These are phyloP conservation scores for Cornus controversa DNA, from an alignment of 148 eudicot genomes.

Conservation along the genomic window DNA sequence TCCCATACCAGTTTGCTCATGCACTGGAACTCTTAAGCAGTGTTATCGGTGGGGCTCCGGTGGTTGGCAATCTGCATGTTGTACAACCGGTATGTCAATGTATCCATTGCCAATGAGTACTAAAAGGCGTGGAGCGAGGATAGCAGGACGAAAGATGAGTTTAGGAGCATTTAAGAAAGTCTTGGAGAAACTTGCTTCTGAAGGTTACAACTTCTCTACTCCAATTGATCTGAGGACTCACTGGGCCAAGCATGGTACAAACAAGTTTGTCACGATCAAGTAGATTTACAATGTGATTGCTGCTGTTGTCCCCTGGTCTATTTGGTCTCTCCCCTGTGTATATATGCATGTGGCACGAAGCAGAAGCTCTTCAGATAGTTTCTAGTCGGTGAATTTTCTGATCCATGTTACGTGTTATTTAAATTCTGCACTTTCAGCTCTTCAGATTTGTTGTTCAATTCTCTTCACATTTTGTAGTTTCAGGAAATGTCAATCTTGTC, in stretches of 20 bases:
- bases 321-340: slow-evolving; percentile 13
- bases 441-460: neutral
- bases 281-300: slow-evolving; percentile 6
- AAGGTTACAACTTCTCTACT: slow-evolving; percentile 18
- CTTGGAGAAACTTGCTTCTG: slow-evolving; percentile 19
- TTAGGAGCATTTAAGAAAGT: slow-evolving; percentile 29
- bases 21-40: slow-evolving; percentile 28
- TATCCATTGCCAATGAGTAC: slow-evolving; percentile 31
- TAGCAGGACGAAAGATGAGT: slow-evolving; percentile 35
- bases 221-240: slow-evolving; percentile 28
- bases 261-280: slow-evolving; percentile 34
- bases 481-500: neutral
- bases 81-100: slow-evolving; percentile 23
- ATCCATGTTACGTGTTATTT: neutral
- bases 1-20: slow-evolving; percentile 28
- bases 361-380: slow-evolving; percentile 17
- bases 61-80: slow-evolving; percentile 37
- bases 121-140: slow-evolving; percentile 27
- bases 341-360: slow-evolving; percentile 12
- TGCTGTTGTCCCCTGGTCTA: neutral
- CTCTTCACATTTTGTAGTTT: slow-evolving; percentile 12
- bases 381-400: neutral
- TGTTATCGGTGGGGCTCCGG: slow-evolving; percentile 33
- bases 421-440: slow-evolving; percentile 7
- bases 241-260: slow-evolving; percentile 36